A percentile compares a stretch with the other conserved stretches of the same genome.
Evolutionary conservation across 371 early-diverging fungal species (phyloP).

Genomic region (Mortierella sp.): DNA sequence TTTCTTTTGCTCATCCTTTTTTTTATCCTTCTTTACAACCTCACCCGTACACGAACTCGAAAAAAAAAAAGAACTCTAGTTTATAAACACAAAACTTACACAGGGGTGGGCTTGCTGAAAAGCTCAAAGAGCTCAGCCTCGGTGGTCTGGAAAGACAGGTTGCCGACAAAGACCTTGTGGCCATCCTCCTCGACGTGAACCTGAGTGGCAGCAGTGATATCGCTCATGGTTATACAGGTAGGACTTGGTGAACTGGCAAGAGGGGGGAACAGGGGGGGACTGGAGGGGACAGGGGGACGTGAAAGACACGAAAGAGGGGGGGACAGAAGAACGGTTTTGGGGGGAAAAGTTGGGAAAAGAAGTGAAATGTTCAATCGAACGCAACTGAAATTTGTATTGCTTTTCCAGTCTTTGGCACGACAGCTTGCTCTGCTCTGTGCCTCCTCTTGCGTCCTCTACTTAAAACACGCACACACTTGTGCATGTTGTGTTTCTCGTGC

Average conservation of each 20-base stretch:
- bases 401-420: neutral
- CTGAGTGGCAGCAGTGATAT: conserved; percentile 45
- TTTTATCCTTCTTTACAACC: neutral
- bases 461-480: neutral
- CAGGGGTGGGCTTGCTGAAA: conserved; percentile 82
- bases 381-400: neutral
- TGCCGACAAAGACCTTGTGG: conserved; percentile 95
- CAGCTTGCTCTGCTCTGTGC: neutral
- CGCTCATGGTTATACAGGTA: conserved; percentile 55
- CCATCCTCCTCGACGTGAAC: conserved; percentile 64
- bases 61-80: neutral
- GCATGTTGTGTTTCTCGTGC: no score
- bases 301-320: conserved; percentile 15
- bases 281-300: conserved; percentile 12
- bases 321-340: conserved; percentile 13
- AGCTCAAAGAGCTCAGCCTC: conserved; percentile 82
- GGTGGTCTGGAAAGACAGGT: conserved; percentile 89
- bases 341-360: conserved; percentile 24
- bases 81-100: conserved; percentile 67
- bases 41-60: neutral
- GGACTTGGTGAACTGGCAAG: conserved; percentile 27
- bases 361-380: conserved; percentile 8
- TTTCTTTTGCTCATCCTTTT: neutral
- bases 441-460: neutral
- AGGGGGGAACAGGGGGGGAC: conserved; percentile 15